phyloP scores from a whole-genome alignment of 345 rosid genomes.

The Arabis alpina region DNA sequence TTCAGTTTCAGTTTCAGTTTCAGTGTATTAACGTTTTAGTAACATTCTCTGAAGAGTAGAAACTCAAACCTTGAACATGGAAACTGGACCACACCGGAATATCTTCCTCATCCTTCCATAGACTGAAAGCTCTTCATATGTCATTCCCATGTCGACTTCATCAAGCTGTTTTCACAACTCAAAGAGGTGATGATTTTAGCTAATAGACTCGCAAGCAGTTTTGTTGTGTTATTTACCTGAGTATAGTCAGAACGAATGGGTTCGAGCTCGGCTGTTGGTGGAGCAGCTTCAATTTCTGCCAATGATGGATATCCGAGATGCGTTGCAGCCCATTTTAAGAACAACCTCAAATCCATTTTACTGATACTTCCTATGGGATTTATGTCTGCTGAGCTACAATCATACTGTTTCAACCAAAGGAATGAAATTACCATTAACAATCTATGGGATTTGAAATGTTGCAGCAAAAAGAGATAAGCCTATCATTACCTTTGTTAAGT shows the following conservation, averaged over 20 bases:
- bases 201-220: slow-evolving; percentile 1
- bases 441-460: neutral
- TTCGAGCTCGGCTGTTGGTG: slow-evolving; percentile 97
- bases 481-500: slow-evolving; percentile 77
- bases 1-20: slow-evolving; percentile 38
- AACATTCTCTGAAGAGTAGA: neutral
- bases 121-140: slow-evolving; percentile 89
- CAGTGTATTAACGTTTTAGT: slow-evolving; percentile 6
- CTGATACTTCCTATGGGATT: slow-evolving; percentile 97
- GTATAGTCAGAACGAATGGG: slow-evolving; percentile 91
- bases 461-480: neutral
- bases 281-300: slow-evolving; percentile 93
- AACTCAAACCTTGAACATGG: slow-evolving; percentile 82
- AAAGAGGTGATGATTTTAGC: neutral
- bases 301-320: slow-evolving; percentile 88
- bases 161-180: slow-evolving; percentile 63
- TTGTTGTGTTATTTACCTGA: slow-evolving; percentile 55
- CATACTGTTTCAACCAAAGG: slow-evolving; percentile 66
- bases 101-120: slow-evolving; percentile 82
- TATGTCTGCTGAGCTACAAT: slow-evolving; percentile 94
- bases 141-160: slow-evolving; percentile 93
- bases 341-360: slow-evolving; percentile 80
- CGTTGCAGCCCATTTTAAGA: slow-evolving; percentile 87
- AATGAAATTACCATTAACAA: neutral
- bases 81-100: slow-evolving; percentile 92